These are phyloP conservation scores for Scheffersomyces cryptocercus DNA, from an alignment of 1,139 yeast genomes.

Conservation along the genomic window DNA sequence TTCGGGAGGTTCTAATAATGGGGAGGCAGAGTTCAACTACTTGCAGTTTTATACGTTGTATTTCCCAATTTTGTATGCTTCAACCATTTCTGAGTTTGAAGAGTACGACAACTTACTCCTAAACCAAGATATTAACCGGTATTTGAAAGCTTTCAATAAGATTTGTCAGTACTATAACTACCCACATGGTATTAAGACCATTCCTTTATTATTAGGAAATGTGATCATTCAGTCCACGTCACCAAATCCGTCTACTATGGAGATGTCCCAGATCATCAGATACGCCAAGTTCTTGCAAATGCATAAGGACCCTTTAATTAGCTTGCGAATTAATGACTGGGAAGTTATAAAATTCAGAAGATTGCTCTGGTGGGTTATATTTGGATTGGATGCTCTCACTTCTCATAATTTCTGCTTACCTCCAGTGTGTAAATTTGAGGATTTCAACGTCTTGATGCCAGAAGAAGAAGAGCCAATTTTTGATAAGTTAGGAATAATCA, in stretches of 20 bases:
- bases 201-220: slow-evolving; percentile 49
- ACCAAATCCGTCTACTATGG: slow-evolving; percentile 57
- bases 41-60: slow-evolving; percentile 49
- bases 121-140: slow-evolving; percentile 51
- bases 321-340: slow-evolving; percentile 49
- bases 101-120: slow-evolving; percentile 49
- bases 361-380: slow-evolving; percentile 66
- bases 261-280: slow-evolving; percentile 49
- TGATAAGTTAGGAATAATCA: slow-evolving; percentile 21
- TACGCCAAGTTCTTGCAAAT: slow-evolving; percentile 57
- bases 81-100: slow-evolving; percentile 56
- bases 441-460: slow-evolving; percentile 59
- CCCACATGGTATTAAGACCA: slow-evolving; percentile 52
- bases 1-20: slow-evolving; percentile 4
- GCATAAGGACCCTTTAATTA: slow-evolving; percentile 58
- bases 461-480: slow-evolving; percentile 45
- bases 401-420: slow-evolving; percentile 59
- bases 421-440: slow-evolving; percentile 55
- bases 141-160: slow-evolving; percentile 47
- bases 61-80: slow-evolving; percentile 54
- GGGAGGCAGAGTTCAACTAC: slow-evolving; percentile 28
- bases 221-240: slow-evolving; percentile 56
- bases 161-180: slow-evolving; percentile 53
- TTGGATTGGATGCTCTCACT: slow-evolving; percentile 58
- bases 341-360: slow-evolving; percentile 54